Base-by-base conservation (phyloP, 164 flowering plant genomes). In the Aristolochia contorta region DNA sequence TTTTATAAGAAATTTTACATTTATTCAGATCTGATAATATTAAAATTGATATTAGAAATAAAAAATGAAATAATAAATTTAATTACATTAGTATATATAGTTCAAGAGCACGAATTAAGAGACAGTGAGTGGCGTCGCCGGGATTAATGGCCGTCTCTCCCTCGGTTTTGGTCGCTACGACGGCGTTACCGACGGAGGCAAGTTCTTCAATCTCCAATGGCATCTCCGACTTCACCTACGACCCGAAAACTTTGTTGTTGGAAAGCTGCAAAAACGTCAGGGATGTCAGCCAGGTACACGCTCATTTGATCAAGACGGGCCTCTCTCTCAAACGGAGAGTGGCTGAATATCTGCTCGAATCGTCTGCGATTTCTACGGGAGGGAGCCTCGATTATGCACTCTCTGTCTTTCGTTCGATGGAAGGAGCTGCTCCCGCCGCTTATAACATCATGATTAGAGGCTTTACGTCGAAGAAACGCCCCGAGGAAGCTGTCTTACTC, bases 381-480 rank as follows among this genome's bases (percentile, higher is more conserved):
- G 48, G 53, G 27, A 25, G 75, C 67, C 72, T 76, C 59, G 77
- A 68, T 62, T 68, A 78, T 58, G 82, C 82, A 6, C 41, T 66
- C 53, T 64, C 79, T 13, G 69, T 82, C 61, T 82, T 82, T 65
- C 9, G 30, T 20, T 27, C 45, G 3, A 64, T 79, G 55, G 73
- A 79, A 16, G 54, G 68, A 47, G 79, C 78, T 56, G 22, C 69
- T 54, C n/a, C 80, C 9, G 58, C 73, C 0, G 65, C 75, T 58
- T 79, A 74, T 54, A 80, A 76, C 65, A 59, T 80, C 55, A 61
- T 78, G 72, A 78, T 78, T 15, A 78, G 82, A 57, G 78, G 70
- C 1, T 72, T 74, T 51, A 72, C 69, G 9, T 46, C 59, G 59
- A 69, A 68, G 30, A 67, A 68, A 15, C 65, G 64, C 61, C 71